Evolutionary conservation across 345 rosid genomes (phyloP), one percentile per base, ranked within the genome.

Genomic region (Cardamine occulta): DNA sequence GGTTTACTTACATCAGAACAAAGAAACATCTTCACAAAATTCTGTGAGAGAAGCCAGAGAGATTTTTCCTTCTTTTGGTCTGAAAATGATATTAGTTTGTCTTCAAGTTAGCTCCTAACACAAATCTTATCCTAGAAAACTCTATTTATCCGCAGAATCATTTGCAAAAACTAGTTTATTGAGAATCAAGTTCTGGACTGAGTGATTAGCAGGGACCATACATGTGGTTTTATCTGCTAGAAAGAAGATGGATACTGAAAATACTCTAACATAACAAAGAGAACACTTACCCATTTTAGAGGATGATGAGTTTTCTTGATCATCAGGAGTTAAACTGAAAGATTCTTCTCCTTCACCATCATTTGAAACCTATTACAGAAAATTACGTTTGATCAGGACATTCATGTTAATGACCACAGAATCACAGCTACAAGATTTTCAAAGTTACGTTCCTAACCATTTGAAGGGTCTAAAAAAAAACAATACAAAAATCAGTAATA

Each of bases 1-100:
- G 3, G 10, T 45, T 70, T 21, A 67, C 96, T 85, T 82, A 89
- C 96, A 73, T 79, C 79, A 37, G 91, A 88, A 66, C 90, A 89
- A 63, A 91, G 92, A 82, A 89, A 88, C 83, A 91, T 92, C 85
- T 91, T 89, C 75, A 87, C 85, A 57, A 89, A 89, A 79, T 88
- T 91, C 84, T 88, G 91, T 1, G 96, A 78, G 72, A 89, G 91
- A 76, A 87, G 85, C 85, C 87, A 86, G 18, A 91, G 79, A 55
- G 96, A 89, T 75, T 87, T 91, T 75, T 88, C 96, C 63, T 84
- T 88, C 79, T 80, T 88, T 77, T 56, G 83, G 35, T 89, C 93
- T 87, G 80, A 35, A 63, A 65, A 61, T 72, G 35, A 35, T 26
- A 61, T 18, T n/a, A 56, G 10, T 35, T 18, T 23, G 44, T 49